phyloP scores from a whole-genome alignment of 495 filamentous ascomycete species.

The Podospora pseudoanserina region DNA sequence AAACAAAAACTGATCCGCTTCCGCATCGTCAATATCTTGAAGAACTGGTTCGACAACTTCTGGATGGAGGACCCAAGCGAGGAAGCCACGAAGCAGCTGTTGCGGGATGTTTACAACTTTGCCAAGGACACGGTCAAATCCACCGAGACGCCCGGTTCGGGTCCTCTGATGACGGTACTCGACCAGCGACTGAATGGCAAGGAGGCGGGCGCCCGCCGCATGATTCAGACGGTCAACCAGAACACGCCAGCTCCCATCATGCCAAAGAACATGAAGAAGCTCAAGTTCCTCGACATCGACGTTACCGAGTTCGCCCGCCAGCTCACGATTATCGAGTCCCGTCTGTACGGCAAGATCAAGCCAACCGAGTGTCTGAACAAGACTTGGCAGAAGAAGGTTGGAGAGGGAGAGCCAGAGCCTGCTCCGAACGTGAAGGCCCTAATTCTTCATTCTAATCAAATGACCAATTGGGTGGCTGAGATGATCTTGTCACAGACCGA shows the following conservation, averaged over 20 bases:
- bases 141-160: conserved; percentile 84
- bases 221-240: conserved; percentile 78
- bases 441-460: conserved; percentile 95
- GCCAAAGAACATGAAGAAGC: conserved; percentile 98
- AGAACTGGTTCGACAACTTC: conserved; percentile 96
- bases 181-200: conserved; percentile 85
- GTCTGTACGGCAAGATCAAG: conserved; percentile 90
- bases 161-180: conserved; percentile 72
- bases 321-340: conserved; percentile 93
- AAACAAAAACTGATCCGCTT: conserved; percentile 96
- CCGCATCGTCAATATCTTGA: conserved; percentile 93
- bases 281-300: conserved; percentile 98
- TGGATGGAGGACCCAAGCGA: conserved; percentile 96
- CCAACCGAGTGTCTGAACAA: conserved; percentile 96
- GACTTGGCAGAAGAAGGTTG: conserved; percentile 94
- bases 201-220: conserved; percentile 77
- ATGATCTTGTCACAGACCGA: conserved; percentile 95
- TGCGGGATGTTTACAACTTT: conserved; percentile 84
- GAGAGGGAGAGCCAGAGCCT: conserved; percentile 77
- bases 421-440: conserved; percentile 92
- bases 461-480: conserved; percentile 99
- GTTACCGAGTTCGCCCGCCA: conserved; percentile 93
- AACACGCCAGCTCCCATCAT: conserved; percentile 83
- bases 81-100: conserved; percentile 75
- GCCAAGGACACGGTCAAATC: conserved; percentile 88